Percentiles rank a stretch among this genome's conserved stretches.
Evolutionary conservation across 1,284 basidiomycete genomes (phyloP).

Genomic region (Phlebopus sp.): DNA sequence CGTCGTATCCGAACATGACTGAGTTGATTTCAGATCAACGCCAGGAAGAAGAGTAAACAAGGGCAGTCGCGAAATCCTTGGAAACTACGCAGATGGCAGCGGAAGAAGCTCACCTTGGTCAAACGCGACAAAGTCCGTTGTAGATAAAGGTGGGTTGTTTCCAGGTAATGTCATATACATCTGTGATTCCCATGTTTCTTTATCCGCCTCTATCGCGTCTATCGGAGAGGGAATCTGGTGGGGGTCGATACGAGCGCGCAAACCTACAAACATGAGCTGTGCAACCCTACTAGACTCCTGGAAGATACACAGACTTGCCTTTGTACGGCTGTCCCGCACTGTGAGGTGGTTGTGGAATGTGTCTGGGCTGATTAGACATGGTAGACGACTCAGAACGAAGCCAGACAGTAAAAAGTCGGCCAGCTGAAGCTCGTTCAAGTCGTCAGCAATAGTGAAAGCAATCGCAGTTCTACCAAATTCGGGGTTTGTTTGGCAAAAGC

Average conservation of each 20-base stretch:
- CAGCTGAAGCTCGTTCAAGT: background rate
- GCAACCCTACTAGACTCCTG: slow-evolving; percentile 2
- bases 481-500: slow-evolving; percentile 12
- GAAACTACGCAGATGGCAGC: background rate
- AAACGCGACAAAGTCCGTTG: slow-evolving; percentile 84
- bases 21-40: no score
- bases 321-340: slow-evolving; percentile 68
- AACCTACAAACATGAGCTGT: slow-evolving; percentile 42
- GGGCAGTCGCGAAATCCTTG: background rate
- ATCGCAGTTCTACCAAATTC: slow-evolving; percentile 19
- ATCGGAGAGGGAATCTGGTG: slow-evolving; percentile 91
- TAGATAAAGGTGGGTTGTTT: slow-evolving; percentile 77
- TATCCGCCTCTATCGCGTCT: slow-evolving; percentile 81
- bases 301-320: slow-evolving; percentile 37
- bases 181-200: slow-evolving; percentile 79
- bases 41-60: background rate
- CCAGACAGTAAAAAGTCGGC: background rate
- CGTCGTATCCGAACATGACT: background rate
- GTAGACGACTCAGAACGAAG: background rate
- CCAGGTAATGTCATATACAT: slow-evolving; percentile 77
- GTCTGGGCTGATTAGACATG: slow-evolving; percentile 22
- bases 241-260: slow-evolving; percentile 85
- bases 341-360: slow-evolving; percentile 77
- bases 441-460: background rate
- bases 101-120: slow-evolving; percentile 75